Evolutionary conservation across 1,284 basidiomycete species (phyloP).

Genomic region (Malassezia arunalokei): DNA sequence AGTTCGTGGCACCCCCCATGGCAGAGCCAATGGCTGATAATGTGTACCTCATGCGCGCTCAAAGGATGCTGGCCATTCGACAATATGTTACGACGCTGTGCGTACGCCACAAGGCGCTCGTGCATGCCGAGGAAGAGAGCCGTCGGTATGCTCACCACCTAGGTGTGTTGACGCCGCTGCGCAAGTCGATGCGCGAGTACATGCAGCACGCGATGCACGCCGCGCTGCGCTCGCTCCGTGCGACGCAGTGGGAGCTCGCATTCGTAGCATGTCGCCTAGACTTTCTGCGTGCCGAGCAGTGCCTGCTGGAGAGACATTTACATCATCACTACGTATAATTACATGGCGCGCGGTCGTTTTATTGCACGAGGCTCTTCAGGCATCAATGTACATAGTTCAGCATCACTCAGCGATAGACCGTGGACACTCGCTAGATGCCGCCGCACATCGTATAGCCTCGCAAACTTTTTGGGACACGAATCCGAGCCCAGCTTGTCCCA

Average conservation of each 20-base stretch:
- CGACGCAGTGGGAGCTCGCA: conserved; percentile 1
- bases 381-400: conserved; percentile 1
- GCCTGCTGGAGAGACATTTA: not conserved
- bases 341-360: not conserved
- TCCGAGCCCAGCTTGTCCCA: not conserved
- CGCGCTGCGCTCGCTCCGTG: not conserved
- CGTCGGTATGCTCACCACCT: not conserved
- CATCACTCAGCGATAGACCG: conserved; percentile 1
- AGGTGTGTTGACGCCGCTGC: conserved; percentile 7
- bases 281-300: not conserved
- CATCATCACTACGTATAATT: not conserved
- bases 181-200: conserved; percentile 3
- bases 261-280: not conserved
- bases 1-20: not conserved
- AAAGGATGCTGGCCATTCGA: not conserved
- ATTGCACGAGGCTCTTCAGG: not conserved
- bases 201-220: not conserved
- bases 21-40: not conserved
- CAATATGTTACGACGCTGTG: not conserved
- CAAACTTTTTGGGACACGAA: conserved; percentile 2
- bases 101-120: not conserved
- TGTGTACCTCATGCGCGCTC: not conserved
- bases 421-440: conserved; percentile 14
- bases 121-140: not conserved
- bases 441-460: conserved; percentile 13